A percentile compares a stretch with the other conserved stretches of the same genome.
phyloP scores from a whole-genome alignment of 805 yeast species.

The Ogataea ramenticola region DNA sequence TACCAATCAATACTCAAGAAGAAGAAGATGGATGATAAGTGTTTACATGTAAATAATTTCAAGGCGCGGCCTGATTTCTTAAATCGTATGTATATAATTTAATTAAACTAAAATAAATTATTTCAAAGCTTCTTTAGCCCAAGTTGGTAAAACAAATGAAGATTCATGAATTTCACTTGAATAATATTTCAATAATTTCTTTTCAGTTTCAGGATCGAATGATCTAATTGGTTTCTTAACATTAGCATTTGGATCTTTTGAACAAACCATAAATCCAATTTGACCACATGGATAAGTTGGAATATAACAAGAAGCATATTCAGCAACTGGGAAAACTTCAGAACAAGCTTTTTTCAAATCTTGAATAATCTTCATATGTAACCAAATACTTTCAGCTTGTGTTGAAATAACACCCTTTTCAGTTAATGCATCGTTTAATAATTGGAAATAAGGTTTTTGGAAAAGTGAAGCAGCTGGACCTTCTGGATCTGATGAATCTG shows the following conservation, averaged over 20 bases:
- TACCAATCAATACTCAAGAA: no score
- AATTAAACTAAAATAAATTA: slow-evolving; percentile 1
- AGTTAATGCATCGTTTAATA: slow-evolving; percentile 80
- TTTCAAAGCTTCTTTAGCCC: slow-evolving; percentile 51
- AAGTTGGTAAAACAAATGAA: slow-evolving; percentile 85
- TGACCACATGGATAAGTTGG: slow-evolving; percentile 98
- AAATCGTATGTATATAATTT: no score
- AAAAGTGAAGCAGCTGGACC: slow-evolving; percentile 95
- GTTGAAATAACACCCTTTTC: slow-evolving; percentile 88
- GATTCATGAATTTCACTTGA: slow-evolving; percentile 80
- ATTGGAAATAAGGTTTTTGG: slow-evolving; percentile 85
- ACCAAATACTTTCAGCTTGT: slow-evolving; percentile 94
- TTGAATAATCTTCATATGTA: slow-evolving; percentile 78
- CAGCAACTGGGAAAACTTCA: slow-evolving; percentile 84
- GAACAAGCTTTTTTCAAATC: slow-evolving; percentile 76
- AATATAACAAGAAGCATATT: slow-evolving; percentile 84
- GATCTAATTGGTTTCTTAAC: slow-evolving; percentile 66
- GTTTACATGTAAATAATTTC: no score
- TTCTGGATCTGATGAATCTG: slow-evolving; percentile 97
- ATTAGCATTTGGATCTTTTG: slow-evolving; percentile 60
- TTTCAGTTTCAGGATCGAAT: slow-evolving; percentile 55
- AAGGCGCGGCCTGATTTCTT: not conserved
- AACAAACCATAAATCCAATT: slow-evolving; percentile 96
- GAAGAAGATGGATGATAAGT: no score
- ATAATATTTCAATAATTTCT: slow-evolving; percentile 69